phyloP scores from a whole-genome alignment of 1,139 yeast genomes.

The Geotrichum restrictum region DNA sequence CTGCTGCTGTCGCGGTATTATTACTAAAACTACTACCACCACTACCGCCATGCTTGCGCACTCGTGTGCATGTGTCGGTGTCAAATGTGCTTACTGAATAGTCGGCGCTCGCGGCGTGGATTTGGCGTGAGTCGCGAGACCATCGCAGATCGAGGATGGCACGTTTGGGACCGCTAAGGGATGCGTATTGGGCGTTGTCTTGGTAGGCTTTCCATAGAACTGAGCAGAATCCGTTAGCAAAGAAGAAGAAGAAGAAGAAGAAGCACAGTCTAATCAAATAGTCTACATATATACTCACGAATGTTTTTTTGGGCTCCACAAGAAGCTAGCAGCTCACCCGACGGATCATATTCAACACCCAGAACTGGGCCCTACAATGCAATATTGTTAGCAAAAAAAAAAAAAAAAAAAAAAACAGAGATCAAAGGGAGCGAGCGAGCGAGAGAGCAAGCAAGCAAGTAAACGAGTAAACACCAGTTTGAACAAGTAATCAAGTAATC shows the following conservation, averaged over 20 bases:
- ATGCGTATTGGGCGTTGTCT: constrained; percentile 43
- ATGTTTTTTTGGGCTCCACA: constrained; percentile 36
- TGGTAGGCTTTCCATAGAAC: constrained; percentile 45
- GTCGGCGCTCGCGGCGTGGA: constrained; percentile 50
- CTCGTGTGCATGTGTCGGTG: constrained; percentile 50
- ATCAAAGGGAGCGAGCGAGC: no score
- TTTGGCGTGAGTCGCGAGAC: constrained; percentile 41
- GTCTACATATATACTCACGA: no score
- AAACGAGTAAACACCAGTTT: neutral
- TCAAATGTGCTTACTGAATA: constrained; percentile 54
- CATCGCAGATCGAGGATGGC: constrained; percentile 50
- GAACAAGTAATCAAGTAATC: no score
- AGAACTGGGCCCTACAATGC: constrained; percentile 26
- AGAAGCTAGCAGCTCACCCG: constrained; percentile 37
- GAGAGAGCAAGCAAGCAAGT: no score
- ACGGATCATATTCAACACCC: constrained; percentile 34
- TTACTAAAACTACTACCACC: no score
- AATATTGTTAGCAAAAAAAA: neutral
- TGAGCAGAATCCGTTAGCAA: constrained; percentile 2
- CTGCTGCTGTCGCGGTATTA: no score
- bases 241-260: no score
- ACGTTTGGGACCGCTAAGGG: constrained; percentile 47
- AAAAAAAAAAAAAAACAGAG: no score
- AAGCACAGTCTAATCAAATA: no score
- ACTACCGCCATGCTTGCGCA: constrained; percentile 44